Evolutionary conservation across 495 filamentous ascomycete species (phyloP), one percentile per base, ranked within the genome.

Genomic region (Talaromyces proteolyticus): DNA sequence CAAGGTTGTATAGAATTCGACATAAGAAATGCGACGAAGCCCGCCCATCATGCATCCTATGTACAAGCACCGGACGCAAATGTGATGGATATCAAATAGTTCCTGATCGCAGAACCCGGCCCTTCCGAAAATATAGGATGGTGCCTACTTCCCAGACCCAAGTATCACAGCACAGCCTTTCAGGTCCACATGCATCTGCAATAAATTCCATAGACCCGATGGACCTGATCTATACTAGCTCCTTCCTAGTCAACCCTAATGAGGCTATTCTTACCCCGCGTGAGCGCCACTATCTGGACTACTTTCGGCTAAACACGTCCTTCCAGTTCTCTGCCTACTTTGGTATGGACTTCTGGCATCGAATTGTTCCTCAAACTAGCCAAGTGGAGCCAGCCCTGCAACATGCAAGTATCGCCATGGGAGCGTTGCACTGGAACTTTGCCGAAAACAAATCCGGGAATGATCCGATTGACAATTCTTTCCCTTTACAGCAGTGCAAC

Each of bases 21-120:
- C 71, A 77, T 52, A 79, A 82, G 34, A 83, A 84, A 64, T 84
- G 80, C 66, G 80, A 79, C 66, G 79, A 84, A 61, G 63, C 58
- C 49, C 76, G 75, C 18, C 43, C 79, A 79, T 7, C 56, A 64
- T 19, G 82, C 74, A 52, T 62, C 59, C 24, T 71, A 74, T 84
- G 80, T 53, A 63, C 75, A 21, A 56, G 45, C 39, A 69, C 64
- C 2, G 70, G 69, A 6, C 65, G 73, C 16, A 62, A 52, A 51
- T 76, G 73, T 52, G 72, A 73, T 37, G 48, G 49, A 23, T 42
- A 53, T 11, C 43, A 51, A 19, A 47, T 21, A 16, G 10, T 25
- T 12, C 48, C 49, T 12, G 53, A 55, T 22, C 41, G 42, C 34
- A 39, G 48, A 19, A 49, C 38, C 8, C 44, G 44, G 16, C n/a